Evolutionary conservation across 2,329 filamentous ascomycete species (phyloP), one percentile per base, ranked within the genome.

Genomic region (Fusarium nygamai): DNA sequence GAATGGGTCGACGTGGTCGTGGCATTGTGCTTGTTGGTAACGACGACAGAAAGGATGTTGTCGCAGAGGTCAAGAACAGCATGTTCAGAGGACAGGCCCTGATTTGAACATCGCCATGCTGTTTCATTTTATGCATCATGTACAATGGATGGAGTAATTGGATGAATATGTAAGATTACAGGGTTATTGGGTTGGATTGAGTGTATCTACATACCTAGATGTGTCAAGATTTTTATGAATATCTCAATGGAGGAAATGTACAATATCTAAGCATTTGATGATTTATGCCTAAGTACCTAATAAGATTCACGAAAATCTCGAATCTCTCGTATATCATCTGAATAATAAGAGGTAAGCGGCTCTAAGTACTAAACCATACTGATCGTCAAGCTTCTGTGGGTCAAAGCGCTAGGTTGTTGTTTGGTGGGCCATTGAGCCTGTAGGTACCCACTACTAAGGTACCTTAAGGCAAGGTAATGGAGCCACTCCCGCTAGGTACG

Each of bases 21-120:
- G 96, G 95, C 27, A 92, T 98, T 73, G 95, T 98, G 34, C 85
- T 99, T 41, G 94, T 98, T 4, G 96, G 95, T 71, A 96, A 93
- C 82, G 90, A 95, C 71, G 96, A 98, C 82, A 88, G 96, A 61
- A 93, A 93, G 80, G 96, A 98, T 82, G 90, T 98, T 36, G 95
- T 98, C 39, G 91, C 92, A 39, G 96, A 98, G 82, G 95, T 99
- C 29, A 93, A 94, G 82, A 93, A 96, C 80, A 96, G 92, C 75
- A 95, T 95, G 93, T 95, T 91, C 80, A 93, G 91, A 85, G 93
- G 93, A 57, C 92, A 94, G 81, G 93, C 93, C 46, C 85, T 95
- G 78, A 93, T 95, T 67, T 94, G 88, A 47, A 47, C 24, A 19
- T 34, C 43, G 17, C 29, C 20, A 51, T 61, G n/a, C 44, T 22